These are phyloP conservation scores for Myxozyma mucilagina DNA, from an alignment of 805 yeast genomes.

Conservation along the genomic window DNA sequence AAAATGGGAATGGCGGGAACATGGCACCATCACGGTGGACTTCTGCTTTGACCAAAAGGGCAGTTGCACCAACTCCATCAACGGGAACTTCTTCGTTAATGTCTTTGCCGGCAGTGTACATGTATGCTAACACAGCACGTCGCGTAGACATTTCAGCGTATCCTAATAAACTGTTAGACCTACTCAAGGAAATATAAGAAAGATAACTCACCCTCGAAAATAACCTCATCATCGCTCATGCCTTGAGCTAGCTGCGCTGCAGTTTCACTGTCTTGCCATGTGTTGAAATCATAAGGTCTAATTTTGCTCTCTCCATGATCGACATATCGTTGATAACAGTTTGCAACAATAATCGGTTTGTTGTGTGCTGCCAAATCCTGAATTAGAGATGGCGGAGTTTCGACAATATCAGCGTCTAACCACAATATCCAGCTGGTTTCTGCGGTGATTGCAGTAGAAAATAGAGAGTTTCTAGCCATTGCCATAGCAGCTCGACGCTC, in stretches of 20 bases:
- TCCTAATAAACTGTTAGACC: slow-evolving; percentile 10
- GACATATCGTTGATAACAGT: slow-evolving; percentile 81
- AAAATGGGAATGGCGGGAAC: slow-evolving; percentile 99
- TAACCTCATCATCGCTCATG: slow-evolving; percentile 83
- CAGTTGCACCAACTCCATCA: slow-evolving; percentile 97
- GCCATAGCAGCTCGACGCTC: slow-evolving; percentile 91
- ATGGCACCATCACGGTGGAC: slow-evolving; percentile 99
- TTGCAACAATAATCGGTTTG: slow-evolving; percentile 86
- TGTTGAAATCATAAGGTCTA: slow-evolving; percentile 92
- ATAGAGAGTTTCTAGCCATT: slow-evolving; percentile 84
- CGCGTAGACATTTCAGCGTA: slow-evolving; percentile 91
- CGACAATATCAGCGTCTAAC: slow-evolving; percentile 94
- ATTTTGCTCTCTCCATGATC: slow-evolving; percentile 61
- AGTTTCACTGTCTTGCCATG: slow-evolving; percentile 75
- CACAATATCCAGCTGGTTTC: slow-evolving; percentile 93
- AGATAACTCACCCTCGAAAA: slow-evolving; percentile 74
- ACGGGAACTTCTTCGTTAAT: slow-evolving; percentile 68
- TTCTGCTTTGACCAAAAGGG: slow-evolving; percentile 91
- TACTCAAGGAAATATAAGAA: background rate
- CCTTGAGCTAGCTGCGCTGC: slow-evolving; percentile 72
- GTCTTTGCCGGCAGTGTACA: slow-evolving; percentile 65
- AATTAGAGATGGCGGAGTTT: slow-evolving; percentile 76
- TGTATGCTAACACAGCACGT: slow-evolving; percentile 90
- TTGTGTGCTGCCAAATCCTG: slow-evolving; percentile 86
- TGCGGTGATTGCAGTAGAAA: slow-evolving; percentile 86